Evolutionary conservation across 2,329 filamentous ascomycete species (phyloP), one percentile per base, ranked within the genome.

Genomic region (Colletotrichum melonis): DNA sequence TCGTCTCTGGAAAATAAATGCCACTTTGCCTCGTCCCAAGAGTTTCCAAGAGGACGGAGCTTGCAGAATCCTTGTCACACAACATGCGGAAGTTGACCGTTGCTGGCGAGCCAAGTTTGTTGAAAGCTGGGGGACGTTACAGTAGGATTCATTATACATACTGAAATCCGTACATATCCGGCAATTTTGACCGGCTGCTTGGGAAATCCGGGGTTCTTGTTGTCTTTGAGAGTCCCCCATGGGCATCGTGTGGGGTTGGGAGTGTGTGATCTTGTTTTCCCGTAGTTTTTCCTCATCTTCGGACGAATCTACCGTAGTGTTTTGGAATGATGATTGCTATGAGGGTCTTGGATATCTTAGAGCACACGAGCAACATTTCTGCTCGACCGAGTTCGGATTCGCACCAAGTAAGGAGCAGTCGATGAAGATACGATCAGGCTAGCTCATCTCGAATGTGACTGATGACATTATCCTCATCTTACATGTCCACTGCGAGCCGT

Each of bases 51-150:
- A 11, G n/a, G 11, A 28, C 56, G 69, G 69, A 63, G 63, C 22
- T 32, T 57, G 57, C 63, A 58, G 8, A 16, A 19, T 14, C n/a
- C 32, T 26, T 59, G 14, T 19, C 32, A 26, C 2, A 24, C 4
- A n/a, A 42, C 38, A 5, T 14, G 16, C 59, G 59, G 67, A 67
- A 62, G 55, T 32, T 64, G 54, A 16, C n/a, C 56, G 32, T 46
- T 19, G 8, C 30, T 9, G 12, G 1, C 5, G 30, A 22, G 66
- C 19, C 16, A 49, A 19, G 42, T 19, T 49, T 19, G 19, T 4
- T 49, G 19, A 63, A 63, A 68, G 66, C 66, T 63, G 58, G 66
- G 58, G 58, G 65, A 60, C 22, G 42, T 55, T 59, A 8, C 57
- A 59, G 9, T 35, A 59, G 32, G 22, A 16, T n/a, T 32, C n/a